Conservation (phyloP, 2,329 filamentous ascomycete species). For the Penicillium brevicompactum region DNA sequence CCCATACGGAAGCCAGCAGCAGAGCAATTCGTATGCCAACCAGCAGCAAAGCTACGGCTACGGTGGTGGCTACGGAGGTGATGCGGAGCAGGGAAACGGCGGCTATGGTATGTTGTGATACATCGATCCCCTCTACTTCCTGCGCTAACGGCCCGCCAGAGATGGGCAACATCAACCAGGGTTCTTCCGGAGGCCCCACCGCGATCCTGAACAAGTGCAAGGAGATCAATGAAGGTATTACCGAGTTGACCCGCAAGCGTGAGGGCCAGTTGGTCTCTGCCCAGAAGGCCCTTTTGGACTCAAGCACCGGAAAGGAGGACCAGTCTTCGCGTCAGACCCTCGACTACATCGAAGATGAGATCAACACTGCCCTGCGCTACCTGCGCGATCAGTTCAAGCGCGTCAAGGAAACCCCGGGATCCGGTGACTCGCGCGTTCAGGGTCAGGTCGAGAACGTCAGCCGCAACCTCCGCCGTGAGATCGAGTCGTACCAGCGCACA, state of each 20-base stretch:
- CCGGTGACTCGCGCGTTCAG: conserved; percentile 70
- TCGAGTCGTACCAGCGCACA: conserved; percentile 77
- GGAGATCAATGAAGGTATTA: conserved; percentile 76
- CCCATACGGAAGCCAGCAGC: conserved; percentile 49
- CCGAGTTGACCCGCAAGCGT: conserved; percentile 68
- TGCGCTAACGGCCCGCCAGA: conserved; percentile 32
- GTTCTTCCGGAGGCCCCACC: conserved; percentile 61
- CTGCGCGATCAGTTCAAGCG: conserved; percentile 77
- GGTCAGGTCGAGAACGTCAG: conserved; percentile 82
- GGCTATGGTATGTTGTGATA: conserved; percentile 36
- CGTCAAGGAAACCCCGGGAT: conserved; percentile 80
- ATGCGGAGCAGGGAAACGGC: conserved; percentile 37
- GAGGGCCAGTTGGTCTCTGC: conserved; percentile 54
- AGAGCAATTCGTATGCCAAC: conserved; percentile 31
- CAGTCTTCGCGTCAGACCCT: conserved; percentile 68
- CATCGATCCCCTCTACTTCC: conserved; percentile 10
- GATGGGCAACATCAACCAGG: conserved; percentile 42
- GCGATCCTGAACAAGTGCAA: conserved; percentile 82
- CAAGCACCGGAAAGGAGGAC: conserved; percentile 69
- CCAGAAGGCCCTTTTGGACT: conserved; percentile 73
- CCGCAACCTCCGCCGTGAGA: conserved; percentile 75
- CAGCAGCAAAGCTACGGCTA: conserved; percentile 29
- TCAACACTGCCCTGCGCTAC: conserved; percentile 79
- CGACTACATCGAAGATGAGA: conserved; percentile 72
- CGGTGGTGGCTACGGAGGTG: conserved; percentile 29